Conservation (phyloP, 306 rosid genomes). For the Begonia loranthoides region DNA sequence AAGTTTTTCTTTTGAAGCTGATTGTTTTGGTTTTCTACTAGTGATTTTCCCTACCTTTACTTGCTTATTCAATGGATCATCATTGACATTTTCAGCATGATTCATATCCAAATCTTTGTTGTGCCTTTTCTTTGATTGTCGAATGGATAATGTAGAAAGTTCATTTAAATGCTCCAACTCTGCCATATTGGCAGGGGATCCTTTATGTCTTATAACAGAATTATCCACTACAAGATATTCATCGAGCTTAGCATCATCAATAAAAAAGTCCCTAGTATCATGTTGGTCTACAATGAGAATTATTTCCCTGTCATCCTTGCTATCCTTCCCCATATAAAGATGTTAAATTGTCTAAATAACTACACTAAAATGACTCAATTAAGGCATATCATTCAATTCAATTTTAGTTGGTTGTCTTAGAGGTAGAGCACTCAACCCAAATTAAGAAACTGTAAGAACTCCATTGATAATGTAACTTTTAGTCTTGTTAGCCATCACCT, state of each 20-base stretch:
- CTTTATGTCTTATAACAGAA: conserved; percentile 82
- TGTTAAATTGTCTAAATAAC: conserved; percentile 94
- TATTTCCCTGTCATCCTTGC: conserved; percentile 82
- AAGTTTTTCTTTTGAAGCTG: conserved; percentile 35
- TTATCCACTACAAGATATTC: conserved; percentile 93
- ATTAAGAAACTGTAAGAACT: too few relatives aligned
- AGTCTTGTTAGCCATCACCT: too few relatives aligned
- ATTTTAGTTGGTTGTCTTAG: conserved; percentile 38
- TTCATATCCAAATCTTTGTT: conserved; percentile 62
- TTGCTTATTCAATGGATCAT: conserved; percentile 41
- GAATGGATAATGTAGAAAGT: conserved; percentile 53
- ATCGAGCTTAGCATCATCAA: conserved; percentile 95
- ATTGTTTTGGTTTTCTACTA: conserved; percentile 34
- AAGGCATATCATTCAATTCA: conserved; percentile 56
- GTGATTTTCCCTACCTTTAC: conserved; percentile 50
- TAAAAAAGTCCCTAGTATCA: conserved; percentile 95
- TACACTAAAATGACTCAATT: conserved; percentile 79
- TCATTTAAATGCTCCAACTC: conserved; percentile 62
- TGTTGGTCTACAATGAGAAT: conserved; percentile 90
- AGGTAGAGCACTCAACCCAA: too few relatives aligned
- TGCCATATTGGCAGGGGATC: conserved; percentile 89
- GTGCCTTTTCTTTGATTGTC: conserved; percentile 89
- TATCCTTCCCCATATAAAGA: conserved; percentile 92
- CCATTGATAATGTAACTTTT: too few relatives aligned
- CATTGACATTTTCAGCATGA: conserved; percentile 34